Base-by-base conservation (phyloP, 2,329 filamentous ascomycete species). In the Fusarium pseudocircinatum region DNA sequence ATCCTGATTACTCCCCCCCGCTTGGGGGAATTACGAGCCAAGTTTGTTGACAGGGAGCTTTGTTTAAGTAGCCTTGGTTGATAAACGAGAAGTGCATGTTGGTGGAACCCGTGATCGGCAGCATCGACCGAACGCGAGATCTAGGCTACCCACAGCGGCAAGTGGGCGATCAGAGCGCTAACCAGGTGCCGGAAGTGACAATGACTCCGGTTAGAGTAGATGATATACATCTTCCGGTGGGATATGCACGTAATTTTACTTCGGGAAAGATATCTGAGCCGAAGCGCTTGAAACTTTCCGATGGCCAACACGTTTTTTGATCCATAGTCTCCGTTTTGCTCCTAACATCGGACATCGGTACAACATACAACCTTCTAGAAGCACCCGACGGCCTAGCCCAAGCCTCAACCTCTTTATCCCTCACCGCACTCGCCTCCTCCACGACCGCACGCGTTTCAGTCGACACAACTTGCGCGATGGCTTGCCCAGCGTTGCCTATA, bases 401-500 rank as follows among this genome's bases (percentile, higher is more conserved):
- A 28, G n/a, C 22, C 30, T 60, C 30, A 13, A 62, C 50, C 12
- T 72, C 60, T n/a, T 50, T 67, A 44, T 70, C 71, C 20, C 39
- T 63, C 40, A 64, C 26, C 2, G 10, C 20, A 7, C 32, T 36
- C 1, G 30, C 52, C 30, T 53, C 46, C 24, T 50, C n/a, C 2
- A 74, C 50, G 16, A 70, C 47, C n/a, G 67, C 72, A 15, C 34
- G 60, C 1, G 69, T 75, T 9, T 67, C 32, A 1, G 69, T 37
- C 6, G 72, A 72, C 3, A 67, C 28, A 16, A 70, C 59, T 26
- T 72, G 52, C 2, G 62, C 50, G 4, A 70, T 34, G 2, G 62
- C 61, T 5, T 75, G 69, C 69, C 72, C 74, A 7, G 61, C 46
- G 16, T 72, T 60, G 5, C 61, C 72, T 0, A 75, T 20, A 11